These are phyloP conservation scores for Scorias spongiosa DNA, from an alignment of 2,329 filamentous ascomycete species.

Conservation along the genomic window DNA sequence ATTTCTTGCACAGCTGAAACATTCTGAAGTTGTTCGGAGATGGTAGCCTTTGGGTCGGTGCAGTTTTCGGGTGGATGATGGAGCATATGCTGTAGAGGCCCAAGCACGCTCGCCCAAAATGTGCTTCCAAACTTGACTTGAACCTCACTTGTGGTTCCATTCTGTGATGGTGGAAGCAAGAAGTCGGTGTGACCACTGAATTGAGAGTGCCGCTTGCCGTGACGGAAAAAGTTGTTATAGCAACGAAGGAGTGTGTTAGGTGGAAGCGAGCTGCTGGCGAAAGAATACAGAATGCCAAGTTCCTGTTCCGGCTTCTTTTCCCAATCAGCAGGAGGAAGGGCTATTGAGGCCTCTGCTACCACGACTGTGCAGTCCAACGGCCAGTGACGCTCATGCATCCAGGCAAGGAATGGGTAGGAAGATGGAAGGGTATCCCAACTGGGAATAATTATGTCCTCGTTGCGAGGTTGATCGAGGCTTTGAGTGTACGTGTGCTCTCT, in stretches of 20 bases:
- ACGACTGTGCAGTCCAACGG: slow-evolving; percentile 22
- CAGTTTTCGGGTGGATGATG: slow-evolving; percentile 24
- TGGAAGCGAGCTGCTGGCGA: slow-evolving; percentile 11
- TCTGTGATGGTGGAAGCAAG: slow-evolving; percentile 4
- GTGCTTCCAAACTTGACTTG: slow-evolving; percentile 26
- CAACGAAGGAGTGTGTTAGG: slow-evolving; percentile 9
- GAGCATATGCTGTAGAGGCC: slow-evolving; percentile 21
- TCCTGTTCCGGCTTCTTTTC: slow-evolving; percentile 18
- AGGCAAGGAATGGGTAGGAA: slow-evolving; percentile 16
- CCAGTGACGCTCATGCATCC: slow-evolving; percentile 9
- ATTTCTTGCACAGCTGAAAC: background rate
- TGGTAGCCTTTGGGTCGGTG: slow-evolving; percentile 13
- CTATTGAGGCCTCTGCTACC: slow-evolving; percentile 27
- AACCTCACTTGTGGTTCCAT: slow-evolving; percentile 9
- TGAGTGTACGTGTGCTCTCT: slow-evolving; percentile 26
- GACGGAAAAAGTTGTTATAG: slow-evolving; percentile 13
- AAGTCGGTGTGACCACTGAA: slow-evolving; percentile 8
- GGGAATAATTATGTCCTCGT: slow-evolving; percentile 17
- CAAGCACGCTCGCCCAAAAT: slow-evolving; percentile 25
- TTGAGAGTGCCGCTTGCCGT: background rate
- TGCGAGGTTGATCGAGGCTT: slow-evolving; percentile 16
- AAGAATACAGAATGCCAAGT: slow-evolving; percentile 17
- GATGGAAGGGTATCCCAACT: slow-evolving; percentile 19
- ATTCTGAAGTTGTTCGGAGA: slow-evolving; percentile 20
- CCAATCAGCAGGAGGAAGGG: slow-evolving; percentile 23